Evolutionary conservation across 345 rosid species (phyloP).

Genomic region (Gynandropsis gynandra): DNA sequence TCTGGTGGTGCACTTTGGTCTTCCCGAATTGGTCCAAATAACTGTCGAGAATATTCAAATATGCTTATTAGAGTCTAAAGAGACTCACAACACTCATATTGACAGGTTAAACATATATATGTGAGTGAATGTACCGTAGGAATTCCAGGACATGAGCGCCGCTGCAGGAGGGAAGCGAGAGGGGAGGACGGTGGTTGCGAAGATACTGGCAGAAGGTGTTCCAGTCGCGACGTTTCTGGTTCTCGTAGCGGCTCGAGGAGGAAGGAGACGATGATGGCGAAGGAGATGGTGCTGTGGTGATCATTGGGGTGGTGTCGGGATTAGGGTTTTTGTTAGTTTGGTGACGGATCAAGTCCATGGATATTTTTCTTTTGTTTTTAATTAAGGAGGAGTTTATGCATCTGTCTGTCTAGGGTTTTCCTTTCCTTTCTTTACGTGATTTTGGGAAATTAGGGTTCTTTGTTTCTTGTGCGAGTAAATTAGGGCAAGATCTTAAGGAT

Average conservation of each 20-base stretch:
- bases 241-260: conserved; percentile 66
- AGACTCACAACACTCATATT: too few relatives aligned
- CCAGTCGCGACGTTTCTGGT: conserved; percentile 87
- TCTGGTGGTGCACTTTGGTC: conserved; percentile 48
- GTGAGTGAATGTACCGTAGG: conserved; percentile 49
- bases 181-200: conserved; percentile 70
- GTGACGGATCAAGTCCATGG: conserved; percentile 37
- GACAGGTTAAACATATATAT: too few relatives aligned
- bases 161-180: conserved; percentile 58
- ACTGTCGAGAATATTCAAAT: too few relatives aligned
- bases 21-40: conserved; percentile 25
- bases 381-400: not conserved
- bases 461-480: not conserved
- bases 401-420: not conserved
- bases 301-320: conserved; percentile 7
- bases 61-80: too few relatives aligned
- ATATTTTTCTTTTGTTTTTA: not conserved
- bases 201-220: conserved; percentile 88
- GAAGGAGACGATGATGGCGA: conserved; percentile 19
- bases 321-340: conserved; percentile 8
- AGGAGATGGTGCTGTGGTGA: conserved; percentile 16
- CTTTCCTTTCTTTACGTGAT: not conserved
- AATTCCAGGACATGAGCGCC: conserved; percentile 83
- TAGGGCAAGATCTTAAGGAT: not conserved
- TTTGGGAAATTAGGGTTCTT: conserved; percentile 6